Evolutionary conservation across 164 flowering plant species (phyloP).

Genomic region (Kingdonia uniflora): DNA sequence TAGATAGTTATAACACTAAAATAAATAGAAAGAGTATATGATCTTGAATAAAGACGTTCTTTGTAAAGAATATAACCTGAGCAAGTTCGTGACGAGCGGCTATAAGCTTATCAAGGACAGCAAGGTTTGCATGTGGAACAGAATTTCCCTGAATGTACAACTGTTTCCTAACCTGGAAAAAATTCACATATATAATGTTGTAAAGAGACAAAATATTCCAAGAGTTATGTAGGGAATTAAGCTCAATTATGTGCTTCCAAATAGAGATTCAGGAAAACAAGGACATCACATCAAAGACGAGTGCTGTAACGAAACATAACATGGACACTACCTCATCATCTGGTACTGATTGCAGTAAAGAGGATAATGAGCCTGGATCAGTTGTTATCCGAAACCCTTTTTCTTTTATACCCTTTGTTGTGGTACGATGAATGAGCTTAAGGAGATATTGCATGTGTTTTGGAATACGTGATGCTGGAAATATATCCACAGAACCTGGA

Average conservation of each 20-base stretch:
- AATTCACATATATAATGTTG: not conserved
- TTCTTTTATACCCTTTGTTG: slow-evolving; percentile 27
- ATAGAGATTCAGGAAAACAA: not conserved
- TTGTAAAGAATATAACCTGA: slow-evolving; percentile 38
- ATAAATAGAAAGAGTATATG: not conserved
- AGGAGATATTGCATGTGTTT: slow-evolving; percentile 46
- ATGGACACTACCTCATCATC: slow-evolving; percentile 65
- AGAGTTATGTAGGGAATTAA: not conserved
- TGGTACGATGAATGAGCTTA: slow-evolving; percentile 42
- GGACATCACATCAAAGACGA: not conserved
- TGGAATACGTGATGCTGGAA: slow-evolving; percentile 72
- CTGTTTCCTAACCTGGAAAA: slow-evolving; percentile 69
- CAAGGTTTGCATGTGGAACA: slow-evolving; percentile 70
- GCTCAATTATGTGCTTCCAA: not conserved
- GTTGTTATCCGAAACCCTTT: slow-evolving; percentile 64
- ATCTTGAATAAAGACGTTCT: not conserved
- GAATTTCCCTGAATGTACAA: slow-evolving; percentile 76
- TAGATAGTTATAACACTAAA: too few species aligned
- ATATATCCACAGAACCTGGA: slow-evolving; percentile 82
- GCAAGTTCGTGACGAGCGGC: slow-evolving; percentile 81
- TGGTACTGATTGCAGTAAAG: slow-evolving; percentile 54
- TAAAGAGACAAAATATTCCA: not conserved
- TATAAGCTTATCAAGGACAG: slow-evolving; percentile 79
- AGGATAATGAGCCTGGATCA: slow-evolving; percentile 39
- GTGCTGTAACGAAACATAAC: slow-evolving; percentile 4